These are phyloP conservation scores for Fusarium sambucinum DNA, from an alignment of 2,329 filamentous ascomycete species.

Conservation along the genomic window DNA sequence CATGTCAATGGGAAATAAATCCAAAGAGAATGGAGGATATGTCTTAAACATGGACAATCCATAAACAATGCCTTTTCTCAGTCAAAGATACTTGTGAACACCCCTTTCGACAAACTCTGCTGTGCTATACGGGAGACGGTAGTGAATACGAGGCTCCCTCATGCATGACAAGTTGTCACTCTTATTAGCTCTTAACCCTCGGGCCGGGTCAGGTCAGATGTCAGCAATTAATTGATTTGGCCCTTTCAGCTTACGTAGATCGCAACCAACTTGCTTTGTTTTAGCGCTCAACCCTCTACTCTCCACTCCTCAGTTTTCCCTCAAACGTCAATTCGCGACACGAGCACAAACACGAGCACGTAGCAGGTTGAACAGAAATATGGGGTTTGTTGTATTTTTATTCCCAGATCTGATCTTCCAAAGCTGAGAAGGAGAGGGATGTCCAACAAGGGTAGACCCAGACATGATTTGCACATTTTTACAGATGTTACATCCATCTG, in stretches of 20 bases:
- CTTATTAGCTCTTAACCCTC: not conserved
- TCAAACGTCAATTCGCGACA: conserved; percentile 2
- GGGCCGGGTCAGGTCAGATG: not conserved
- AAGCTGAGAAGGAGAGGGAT: not conserved
- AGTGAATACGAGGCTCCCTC: conserved; percentile 15
- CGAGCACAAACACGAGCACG: not conserved
- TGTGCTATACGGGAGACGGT: not conserved
- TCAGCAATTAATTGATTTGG: conserved; percentile 4
- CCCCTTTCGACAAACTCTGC: not conserved
- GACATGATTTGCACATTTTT: not conserved
- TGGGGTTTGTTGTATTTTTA: not conserved
- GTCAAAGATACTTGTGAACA: not conserved
- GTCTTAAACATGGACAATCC: conserved; percentile 1
- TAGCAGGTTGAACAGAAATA: conserved; percentile 4
- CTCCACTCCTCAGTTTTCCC: conserved; percentile 1
- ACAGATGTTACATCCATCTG: not conserved
- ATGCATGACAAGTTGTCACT: conserved; percentile 6
- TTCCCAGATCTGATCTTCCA: conserved; percentile 4
- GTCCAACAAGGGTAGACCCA: conserved; percentile 4
- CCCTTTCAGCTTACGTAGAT: conserved; percentile 6
- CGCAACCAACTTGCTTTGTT: conserved; percentile 2
- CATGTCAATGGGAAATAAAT: not conserved
- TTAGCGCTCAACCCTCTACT: conserved; percentile 5
- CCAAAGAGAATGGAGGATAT: not conserved
- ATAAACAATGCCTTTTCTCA: not conserved